Conservation (phyloP, 169 alveolate species). For the Cryptosporidium canis region DNA sequence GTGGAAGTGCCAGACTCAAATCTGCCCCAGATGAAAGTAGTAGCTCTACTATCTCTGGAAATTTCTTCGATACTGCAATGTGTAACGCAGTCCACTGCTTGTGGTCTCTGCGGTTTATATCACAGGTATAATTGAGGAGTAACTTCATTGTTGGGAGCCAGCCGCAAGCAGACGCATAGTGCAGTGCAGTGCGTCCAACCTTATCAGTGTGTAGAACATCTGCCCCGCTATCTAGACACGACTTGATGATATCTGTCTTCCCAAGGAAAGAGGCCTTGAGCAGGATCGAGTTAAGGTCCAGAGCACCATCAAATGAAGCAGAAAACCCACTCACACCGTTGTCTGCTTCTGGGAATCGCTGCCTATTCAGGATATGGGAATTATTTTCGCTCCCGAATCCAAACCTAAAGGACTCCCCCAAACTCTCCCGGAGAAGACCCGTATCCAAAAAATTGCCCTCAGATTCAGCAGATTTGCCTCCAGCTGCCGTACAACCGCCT, state of each 20-base stretch:
- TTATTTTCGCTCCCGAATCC: not conserved
- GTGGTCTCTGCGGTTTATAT: constrained; percentile 82
- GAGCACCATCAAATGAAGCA: not conserved
- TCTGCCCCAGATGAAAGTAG: constrained; percentile 81
- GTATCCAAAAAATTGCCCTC: not conserved
- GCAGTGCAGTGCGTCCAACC: constrained; percentile 87
- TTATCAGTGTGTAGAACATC: constrained; percentile 82
- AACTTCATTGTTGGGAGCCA: constrained; percentile 79
- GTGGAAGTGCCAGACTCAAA: constrained; percentile 79
- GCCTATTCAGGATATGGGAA: not conserved
- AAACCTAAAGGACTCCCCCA: not conserved
- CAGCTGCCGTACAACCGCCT: not conserved
- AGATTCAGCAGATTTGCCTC: not conserved
- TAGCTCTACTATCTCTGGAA: constrained; percentile 81
- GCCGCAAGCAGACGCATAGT: constrained; percentile 87
- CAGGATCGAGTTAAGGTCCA: constrained; percentile 76
- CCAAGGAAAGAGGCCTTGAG: constrained; percentile 84
- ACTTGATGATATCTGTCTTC: constrained; percentile 77
- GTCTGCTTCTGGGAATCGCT: not conserved
- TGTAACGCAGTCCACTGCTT: constrained; percentile 88
- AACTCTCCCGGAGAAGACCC: not conserved
- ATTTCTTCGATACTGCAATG: constrained; percentile 86
- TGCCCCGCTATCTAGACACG: constrained; percentile 76
- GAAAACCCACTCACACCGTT: not conserved
- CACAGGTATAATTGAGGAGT: constrained; percentile 78